These are phyloP conservation scores for Cladosporium sphaerospermum DNA, from an alignment of 2,329 filamentous ascomycete genomes.

Conservation along the genomic window DNA sequence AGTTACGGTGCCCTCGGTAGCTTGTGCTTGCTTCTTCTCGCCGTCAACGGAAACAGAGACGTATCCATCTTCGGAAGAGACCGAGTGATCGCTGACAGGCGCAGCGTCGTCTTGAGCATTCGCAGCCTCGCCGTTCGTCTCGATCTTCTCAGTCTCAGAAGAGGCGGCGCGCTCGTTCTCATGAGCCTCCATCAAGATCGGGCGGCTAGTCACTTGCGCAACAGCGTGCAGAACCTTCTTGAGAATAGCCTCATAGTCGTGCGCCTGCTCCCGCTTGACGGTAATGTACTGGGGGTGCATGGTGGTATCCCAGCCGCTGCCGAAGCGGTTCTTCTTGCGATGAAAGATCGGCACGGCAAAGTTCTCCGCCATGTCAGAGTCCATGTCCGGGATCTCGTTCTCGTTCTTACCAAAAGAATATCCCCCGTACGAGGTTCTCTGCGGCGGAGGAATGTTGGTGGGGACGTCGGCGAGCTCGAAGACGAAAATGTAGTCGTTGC, in stretches of 20 bases:
- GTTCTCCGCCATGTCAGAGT: slow-evolving; percentile 57
- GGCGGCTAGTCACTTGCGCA: slow-evolving; percentile 67
- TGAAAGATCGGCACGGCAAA: slow-evolving; percentile 69
- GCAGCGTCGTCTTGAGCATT: slow-evolving; percentile 38
- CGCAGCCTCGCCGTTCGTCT: slow-evolving; percentile 37
- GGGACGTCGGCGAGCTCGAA: slow-evolving; percentile 74
- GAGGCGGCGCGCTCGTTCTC: slow-evolving; percentile 7
- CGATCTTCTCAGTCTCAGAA: slow-evolving; percentile 4
- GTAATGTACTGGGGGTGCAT: slow-evolving; percentile 58
- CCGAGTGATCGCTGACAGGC: slow-evolving; percentile 70
- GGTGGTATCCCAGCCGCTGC: slow-evolving; percentile 28
- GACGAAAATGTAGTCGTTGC: slow-evolving; percentile 58
- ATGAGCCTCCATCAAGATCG: slow-evolving; percentile 51
- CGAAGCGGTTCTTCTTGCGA: slow-evolving; percentile 36
- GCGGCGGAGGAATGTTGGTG: slow-evolving; percentile 64
- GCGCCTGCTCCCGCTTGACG: slow-evolving; percentile 66
- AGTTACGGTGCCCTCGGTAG: slow-evolving; percentile 24
- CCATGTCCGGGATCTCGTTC: slow-evolving; percentile 47
- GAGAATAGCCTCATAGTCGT: slow-evolving; percentile 63
- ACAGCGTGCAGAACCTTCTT: slow-evolving; percentile 74
- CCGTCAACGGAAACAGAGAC: slow-evolving; percentile 79
- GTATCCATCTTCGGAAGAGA: slow-evolving; percentile 83
- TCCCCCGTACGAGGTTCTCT: slow-evolving; percentile 43
- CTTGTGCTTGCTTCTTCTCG: slow-evolving; percentile 34
- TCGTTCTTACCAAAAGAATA: slow-evolving; percentile 32